Base-by-base conservation (phyloP, 2,329 filamentous ascomycete genomes). In the Aaosphaeria arxii region DNA sequence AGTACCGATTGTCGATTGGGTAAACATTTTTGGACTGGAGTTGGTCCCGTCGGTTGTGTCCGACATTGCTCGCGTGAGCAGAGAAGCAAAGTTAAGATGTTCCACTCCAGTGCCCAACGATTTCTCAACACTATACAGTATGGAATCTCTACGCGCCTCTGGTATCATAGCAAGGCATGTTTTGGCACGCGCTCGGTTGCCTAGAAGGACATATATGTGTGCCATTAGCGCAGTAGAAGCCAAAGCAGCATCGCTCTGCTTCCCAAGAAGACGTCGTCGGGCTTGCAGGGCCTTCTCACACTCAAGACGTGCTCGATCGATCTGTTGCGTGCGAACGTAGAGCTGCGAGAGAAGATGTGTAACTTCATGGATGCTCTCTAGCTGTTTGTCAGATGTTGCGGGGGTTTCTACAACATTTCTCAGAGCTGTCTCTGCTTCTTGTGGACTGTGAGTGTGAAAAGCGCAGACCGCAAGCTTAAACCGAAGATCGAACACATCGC, bases 161-260 rank as follows among this genome's bases (percentile, higher is more conserved):
- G 55, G 55, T 43, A 61, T 59, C 50, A 59, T 56, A 17, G 55
- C 48, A 39, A 59, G 52, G 13, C 45, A 61, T 30, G 52, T 56
- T 42, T 58, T 59, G n/a, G 58, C 58, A 40, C 52, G 55, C 31
- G 56, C 51, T 7, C 49, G 53, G 11, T 61, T 58, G 38, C 54
- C 44, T 30, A 58, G 47, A 49, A 57, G 40, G 30, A 58, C 47
- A 28, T 57, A 58, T 38, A 66, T 61, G 35, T 59, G 56, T 29
- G 61, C 58, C 59, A 64, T 63, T 40, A 66, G 55, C 9, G 60
- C 59, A 42, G 57, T 52, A 11, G 63, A 64, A 44, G 63, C 62
- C 32, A 62, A 51, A 29, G 60, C 53, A 7, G 52, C 52, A 7
- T 52, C 47, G 42, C 53, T 55, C n/a, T 49, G 52, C 48, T 66